Evolutionary conservation across 306 rosid species (phyloP), one percentile per base, ranked within the genome.

Genomic region (Prunus armeniaca): DNA sequence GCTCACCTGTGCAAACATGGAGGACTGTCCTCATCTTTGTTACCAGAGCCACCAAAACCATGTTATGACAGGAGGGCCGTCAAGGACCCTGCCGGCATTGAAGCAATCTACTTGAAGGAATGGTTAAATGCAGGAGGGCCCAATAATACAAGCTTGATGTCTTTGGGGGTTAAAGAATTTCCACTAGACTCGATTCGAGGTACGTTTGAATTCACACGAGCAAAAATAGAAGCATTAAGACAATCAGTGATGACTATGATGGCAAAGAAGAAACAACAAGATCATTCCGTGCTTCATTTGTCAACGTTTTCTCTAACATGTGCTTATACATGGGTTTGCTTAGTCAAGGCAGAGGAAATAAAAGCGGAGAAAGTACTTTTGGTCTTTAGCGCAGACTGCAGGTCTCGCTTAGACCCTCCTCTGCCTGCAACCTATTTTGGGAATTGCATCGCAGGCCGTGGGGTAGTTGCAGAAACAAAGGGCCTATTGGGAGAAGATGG

Each of bases 401-500:
- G 87, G 68, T 45, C 76, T 50, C 81, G 84, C 4, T 12, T 76
- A 24, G 63, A 55, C 11, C 80, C 80, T 20, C 25, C 45, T 0
- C 12, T 80, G 8, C 79, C 84, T 5, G 57, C 45, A 52, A 55
- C 46, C 1, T 80, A 76, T 55, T 60, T 84, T 30, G 82, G 84
- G 8, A 80, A 80, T 60, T 84, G 82, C 63, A 9, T 80, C 2
- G 14, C 27, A 0, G 55, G 65, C 12, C 54, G 74, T 5, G 2
- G 3, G 8, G 82, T 32, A 50, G 15, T 56, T 45, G 27, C 50
- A 12, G 65, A 77, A 46, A 65, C 74, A 6, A 24, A 51, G 12
- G 71, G 18, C 4, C 58, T 82, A 9, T 38, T 65, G 17, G 81
- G 83, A 15, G 71, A 74, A 71, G 71, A 82, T 3, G 87, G 89